A percentile compares a stretch with the other conserved stretches of the same genome.
These are phyloP conservation scores for Myriangium duriaei DNA, from an alignment of 2,329 filamentous ascomycete species.

Conservation along the genomic window DNA sequence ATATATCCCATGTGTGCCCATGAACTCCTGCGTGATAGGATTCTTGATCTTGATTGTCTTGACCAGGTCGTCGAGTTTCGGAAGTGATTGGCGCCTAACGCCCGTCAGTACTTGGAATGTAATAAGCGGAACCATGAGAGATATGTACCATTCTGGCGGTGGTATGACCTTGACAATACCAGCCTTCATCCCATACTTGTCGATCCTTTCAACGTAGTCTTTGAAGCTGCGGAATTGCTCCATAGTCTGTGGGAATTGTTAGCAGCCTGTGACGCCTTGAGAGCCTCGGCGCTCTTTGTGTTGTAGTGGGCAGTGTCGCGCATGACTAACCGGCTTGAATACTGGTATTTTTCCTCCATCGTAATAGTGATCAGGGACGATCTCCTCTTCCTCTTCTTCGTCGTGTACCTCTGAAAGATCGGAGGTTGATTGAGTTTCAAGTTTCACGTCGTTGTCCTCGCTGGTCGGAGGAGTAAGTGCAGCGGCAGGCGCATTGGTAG, in stretches of 20 bases:
- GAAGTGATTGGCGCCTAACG: conserved; percentile 55
- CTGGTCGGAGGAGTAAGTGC: conserved; percentile 40
- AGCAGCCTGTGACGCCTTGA: background rate
- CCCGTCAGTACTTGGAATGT: background rate
- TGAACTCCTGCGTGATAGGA: conserved; percentile 96
- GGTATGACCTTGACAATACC: conserved; percentile 95
- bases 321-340: conserved; percentile 74
- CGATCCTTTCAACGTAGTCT: conserved; percentile 77
- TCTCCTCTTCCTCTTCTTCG: conserved; percentile 47
- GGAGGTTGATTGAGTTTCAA: conserved; percentile 30
- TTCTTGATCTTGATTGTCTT: conserved; percentile 91
- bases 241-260: conserved; percentile 52
- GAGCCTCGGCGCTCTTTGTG: conserved; percentile 1
- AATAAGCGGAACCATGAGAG: background rate
- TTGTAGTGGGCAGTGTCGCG: background rate
- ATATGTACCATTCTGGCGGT: conserved; percentile 74
- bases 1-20: conserved; percentile 88
- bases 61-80: conserved; percentile 67
- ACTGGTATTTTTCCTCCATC: conserved; percentile 73
- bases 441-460: conserved; percentile 37
- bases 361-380: conserved; percentile 79
- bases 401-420: conserved; percentile 37
- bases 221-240: conserved; percentile 90
- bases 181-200: conserved; percentile 92
- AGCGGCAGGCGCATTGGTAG: conserved; percentile 16